Percentiles rank a stretch among this genome's conserved stretches.
Conservation (phyloP, 306 rosid species). For the Begonia peltatifolia region DNA sequence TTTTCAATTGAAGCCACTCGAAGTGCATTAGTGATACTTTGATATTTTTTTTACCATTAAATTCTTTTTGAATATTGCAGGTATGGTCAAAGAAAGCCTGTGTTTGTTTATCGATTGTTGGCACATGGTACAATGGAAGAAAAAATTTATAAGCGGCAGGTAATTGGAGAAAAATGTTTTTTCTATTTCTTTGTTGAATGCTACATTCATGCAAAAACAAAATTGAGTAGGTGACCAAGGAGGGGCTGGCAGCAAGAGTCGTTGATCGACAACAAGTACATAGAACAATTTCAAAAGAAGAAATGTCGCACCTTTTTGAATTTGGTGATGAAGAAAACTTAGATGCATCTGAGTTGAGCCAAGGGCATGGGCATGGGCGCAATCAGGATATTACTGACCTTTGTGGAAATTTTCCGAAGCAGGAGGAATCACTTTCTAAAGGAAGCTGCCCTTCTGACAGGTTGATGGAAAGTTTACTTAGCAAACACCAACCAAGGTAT, state of each 20-base stretch:
- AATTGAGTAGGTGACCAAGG: constrained; percentile 79
- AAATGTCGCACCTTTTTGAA: constrained; percentile 94
- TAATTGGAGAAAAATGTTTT: constrained; percentile 16
- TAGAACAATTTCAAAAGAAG: constrained; percentile 89
- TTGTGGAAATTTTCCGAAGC: constrained; percentile 32
- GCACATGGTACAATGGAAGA: constrained; percentile 99
- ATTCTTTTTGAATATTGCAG: constrained; percentile 24
- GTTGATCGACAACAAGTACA: constrained; percentile 91
- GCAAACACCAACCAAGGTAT: constrained; percentile 74
- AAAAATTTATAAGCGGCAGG: constrained; percentile 98
- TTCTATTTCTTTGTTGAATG: not conserved
- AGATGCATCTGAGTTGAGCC: constrained; percentile 38
- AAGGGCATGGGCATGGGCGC: constrained; percentile 25
- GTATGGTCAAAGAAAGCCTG: constrained; percentile 95
- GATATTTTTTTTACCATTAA: not conserved
- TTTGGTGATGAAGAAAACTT: constrained; percentile 92
- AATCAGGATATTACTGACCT: constrained; percentile 20
- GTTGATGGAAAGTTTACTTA: constrained; percentile 74
- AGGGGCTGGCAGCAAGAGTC: constrained; percentile 95
- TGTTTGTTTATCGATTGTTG: constrained; percentile 87
- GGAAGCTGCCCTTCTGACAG: constrained; percentile 80
- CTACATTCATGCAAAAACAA: not conserved
- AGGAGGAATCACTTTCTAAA: constrained; percentile 38
- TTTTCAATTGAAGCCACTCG: too few relatives aligned
- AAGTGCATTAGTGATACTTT: too few relatives aligned